Base-by-base conservation (phyloP, 257 asterid genomes). In the Prunella vulgaris region DNA sequence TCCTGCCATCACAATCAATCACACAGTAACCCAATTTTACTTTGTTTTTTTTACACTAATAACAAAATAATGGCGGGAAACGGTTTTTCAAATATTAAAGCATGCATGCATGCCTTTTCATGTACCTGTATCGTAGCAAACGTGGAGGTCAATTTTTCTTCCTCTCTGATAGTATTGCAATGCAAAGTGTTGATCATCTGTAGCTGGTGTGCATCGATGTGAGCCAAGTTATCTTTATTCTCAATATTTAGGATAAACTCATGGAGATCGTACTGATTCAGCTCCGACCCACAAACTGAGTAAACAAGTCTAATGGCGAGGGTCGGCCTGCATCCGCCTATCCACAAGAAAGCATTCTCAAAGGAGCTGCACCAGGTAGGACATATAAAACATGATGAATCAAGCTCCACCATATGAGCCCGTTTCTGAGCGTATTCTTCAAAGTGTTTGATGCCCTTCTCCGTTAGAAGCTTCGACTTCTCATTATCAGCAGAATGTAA, bases 351-450 rank as follows among this genome's bases (percentile, higher is more conserved):
- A 28, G 56, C 17, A n/a, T 68, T 68, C 65, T 56, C 87, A 0
- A 80, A 56, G 1, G 78, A 22, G 7, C 81, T 57, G 70, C 86
- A 79, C 87, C 83, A 84, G 0, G 74, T 0, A 0, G 89, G 84
- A 1, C 78, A 60, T 21, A 86, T 46, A 10, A 62, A 78, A 0
- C 75, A 69, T 1, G 80, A 58, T 0, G 75, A 83, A 10, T 82
- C 68, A n/a, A 25, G 51, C 6, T 60, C 21, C 4, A 73, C 80
- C 25, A 84, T 65, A 7, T 13, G 22, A 13, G 73, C 77, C 9
- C 83, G 64, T 3, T 57, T 44, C 1, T 62, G 49, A 0, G 4
- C 1, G 46, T 85, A 81, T 0, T 81, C 83, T 51, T 78, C 78
- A 17, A 77, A 84, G 72, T 84, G 87, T 13, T 40, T n/a, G 52